Evolutionary conservation across 768 basidiomycete genomes (phyloP).

Genomic region (Auricularia auricula-judae): DNA sequence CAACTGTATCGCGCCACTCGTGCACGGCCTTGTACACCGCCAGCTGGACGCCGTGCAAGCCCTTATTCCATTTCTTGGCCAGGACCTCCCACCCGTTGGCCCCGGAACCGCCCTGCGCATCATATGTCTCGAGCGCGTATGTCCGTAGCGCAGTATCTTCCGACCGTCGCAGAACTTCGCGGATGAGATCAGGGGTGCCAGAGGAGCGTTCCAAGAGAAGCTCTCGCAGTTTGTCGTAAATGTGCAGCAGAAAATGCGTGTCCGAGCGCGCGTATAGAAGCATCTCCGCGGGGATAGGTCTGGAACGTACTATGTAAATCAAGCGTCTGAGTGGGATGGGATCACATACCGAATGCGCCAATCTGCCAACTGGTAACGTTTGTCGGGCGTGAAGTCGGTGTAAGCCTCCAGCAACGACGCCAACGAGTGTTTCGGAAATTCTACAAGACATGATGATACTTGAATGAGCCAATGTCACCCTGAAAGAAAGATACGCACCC

Average conservation of each 20-base stretch:
- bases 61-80: slow-evolving; percentile 76
- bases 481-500: slow-evolving; percentile 29
- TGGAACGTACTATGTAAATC: slow-evolving; percentile 16
- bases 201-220: slow-evolving; percentile 60
- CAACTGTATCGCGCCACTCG: slow-evolving; percentile 70
- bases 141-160: slow-evolving; percentile 64
- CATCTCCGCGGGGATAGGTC: slow-evolving; percentile 81
- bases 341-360: slow-evolving; percentile 77
- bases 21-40: slow-evolving; percentile 65
- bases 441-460: slow-evolving; percentile 24
- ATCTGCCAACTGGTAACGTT: slow-evolving; percentile 93
- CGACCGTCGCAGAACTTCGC: slow-evolving; percentile 59
- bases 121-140: slow-evolving; percentile 62
- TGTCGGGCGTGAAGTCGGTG: slow-evolving; percentile 84
- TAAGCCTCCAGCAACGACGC: slow-evolving; percentile 79
- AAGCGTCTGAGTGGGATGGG: neutral
- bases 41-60: slow-evolving; percentile 33
- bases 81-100: slow-evolving; percentile 67
- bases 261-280: slow-evolving; percentile 87
- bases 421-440: slow-evolving; percentile 75
- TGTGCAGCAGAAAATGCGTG: slow-evolving; percentile 87
- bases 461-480: too few relatives aligned
- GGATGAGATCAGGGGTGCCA: slow-evolving; percentile 33
- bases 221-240: slow-evolving; percentile 86
- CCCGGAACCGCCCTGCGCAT: slow-evolving; percentile 51